A percentile compares a stretch with the other conserved stretches of the same genome.
These are phyloP conservation scores for Umbellularia californica DNA, from an alignment of 164 flowering plant genomes.

Conservation along the genomic window DNA sequence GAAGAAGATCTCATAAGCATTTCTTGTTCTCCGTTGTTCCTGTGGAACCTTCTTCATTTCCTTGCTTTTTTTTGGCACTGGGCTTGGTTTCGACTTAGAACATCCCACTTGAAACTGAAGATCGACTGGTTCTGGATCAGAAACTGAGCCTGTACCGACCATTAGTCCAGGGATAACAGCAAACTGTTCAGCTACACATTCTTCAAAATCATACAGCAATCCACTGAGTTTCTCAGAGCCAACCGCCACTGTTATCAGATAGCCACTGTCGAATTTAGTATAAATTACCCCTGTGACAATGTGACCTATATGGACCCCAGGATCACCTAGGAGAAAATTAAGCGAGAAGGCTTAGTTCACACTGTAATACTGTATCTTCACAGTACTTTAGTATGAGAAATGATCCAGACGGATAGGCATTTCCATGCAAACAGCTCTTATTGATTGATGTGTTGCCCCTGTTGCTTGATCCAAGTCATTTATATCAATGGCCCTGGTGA, in stretches of 20 bases:
- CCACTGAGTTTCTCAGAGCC: constrained; percentile 19
- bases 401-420: no score
- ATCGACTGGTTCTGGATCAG: constrained; percentile 10
- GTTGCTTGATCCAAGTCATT: no score
- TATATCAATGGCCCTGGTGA: no score
- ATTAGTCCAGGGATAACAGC: constrained; percentile 13
- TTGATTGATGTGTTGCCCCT: no score
- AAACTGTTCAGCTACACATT: constrained; percentile 7
- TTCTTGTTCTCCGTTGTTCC: constrained; percentile 23
- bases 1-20: constrained; percentile 29
- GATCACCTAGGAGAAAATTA: constrained; percentile 8
- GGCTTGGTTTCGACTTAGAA: constrained; percentile 1
- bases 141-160: constrained; percentile 4
- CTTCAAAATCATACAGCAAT: constrained; percentile 11
- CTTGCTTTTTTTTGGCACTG: background rate
- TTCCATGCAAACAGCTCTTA: no score
- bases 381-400: background rate
- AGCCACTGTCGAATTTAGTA: constrained; percentile 17
- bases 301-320: constrained; percentile 11
- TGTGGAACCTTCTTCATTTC: constrained; percentile 15
- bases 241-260: constrained; percentile 15
- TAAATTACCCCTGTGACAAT: constrained; percentile 6
- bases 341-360: background rate
- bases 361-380: background rate
- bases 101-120: constrained; percentile 9